Evolutionary conservation across 768 basidiomycete genomes (phyloP), one percentile per base, ranked within the genome.

Genomic region (Arthromyces matolae): DNA sequence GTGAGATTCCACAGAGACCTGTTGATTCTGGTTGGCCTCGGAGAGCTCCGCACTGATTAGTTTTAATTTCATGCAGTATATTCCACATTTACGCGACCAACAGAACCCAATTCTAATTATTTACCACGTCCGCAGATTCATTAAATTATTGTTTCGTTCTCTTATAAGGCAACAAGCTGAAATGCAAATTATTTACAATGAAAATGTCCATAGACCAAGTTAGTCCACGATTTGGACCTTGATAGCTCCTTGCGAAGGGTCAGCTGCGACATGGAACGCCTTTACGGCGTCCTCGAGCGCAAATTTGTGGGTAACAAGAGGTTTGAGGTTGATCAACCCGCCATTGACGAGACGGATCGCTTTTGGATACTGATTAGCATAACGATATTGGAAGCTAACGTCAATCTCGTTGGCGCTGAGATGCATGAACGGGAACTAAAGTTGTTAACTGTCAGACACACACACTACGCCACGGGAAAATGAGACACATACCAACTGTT

Each of bases 301-400:
- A 63, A 88, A 88, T 10, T 81, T 72, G 55, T 88, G 87, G 23
- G 86, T 87, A n/a, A 91, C 84, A 44, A 93, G 78, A 54, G 88
- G 86, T 53, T 84, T 83, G 49, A 91, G 67, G 55, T 88, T 72
- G 43, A 84, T 78, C 18, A 93, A 66, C 23, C 81, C 78, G 18
- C 83, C 81, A 32, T 85, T 82, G n/a, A 94, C 76, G 8, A 93
- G 80, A 4, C 84, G 78, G 49, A 94, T 80, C 2, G 92, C 92
- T 58, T 86, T 89, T 8, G 89, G 89, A 66, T 92, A 94, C 73
- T 83, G 81, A 57, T 81, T 84, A 20, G 79, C 78, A 52, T 85
- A 85, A 20, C 83, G 79, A 59, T 83, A 85, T 63, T 81, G 82
- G 65, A 85, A 83, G 50, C 73, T 73, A 46, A 85, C 71, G 52